phyloP scores from a whole-genome alignment of 257 asterid species.

The Ilex asprella region DNA sequence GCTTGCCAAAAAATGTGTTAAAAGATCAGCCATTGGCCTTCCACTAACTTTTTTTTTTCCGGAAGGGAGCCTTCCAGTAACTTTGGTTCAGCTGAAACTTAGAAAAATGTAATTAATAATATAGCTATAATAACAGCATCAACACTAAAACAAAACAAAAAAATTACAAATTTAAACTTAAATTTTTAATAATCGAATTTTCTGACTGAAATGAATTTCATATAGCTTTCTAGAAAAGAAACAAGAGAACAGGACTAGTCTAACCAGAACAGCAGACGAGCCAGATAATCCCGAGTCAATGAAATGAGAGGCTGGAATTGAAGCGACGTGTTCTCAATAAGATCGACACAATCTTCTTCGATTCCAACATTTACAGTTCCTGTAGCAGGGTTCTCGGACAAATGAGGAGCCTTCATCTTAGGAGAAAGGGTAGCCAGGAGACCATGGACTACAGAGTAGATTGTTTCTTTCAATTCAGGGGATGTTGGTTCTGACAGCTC shows the following conservation, averaged over 20 bases:
- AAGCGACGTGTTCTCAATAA: constrained; percentile 79
- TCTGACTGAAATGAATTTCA: too few relatives aligned
- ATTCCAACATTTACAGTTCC: constrained; percentile 39
- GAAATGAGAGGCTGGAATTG: constrained; percentile 82
- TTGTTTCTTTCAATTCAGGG: constrained; percentile 59
- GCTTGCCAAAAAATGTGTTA: too few relatives aligned
- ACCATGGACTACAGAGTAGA: constrained; percentile 88
- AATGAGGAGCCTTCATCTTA: constrained; percentile 72
- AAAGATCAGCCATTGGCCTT: too few relatives aligned
- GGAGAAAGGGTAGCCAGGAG: constrained; percentile 97
- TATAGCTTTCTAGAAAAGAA: not conserved
- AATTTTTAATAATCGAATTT: too few relatives aligned
- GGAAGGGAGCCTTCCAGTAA: too few relatives aligned
- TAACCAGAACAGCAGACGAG: constrained; percentile 84
- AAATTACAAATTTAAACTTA: too few relatives aligned
- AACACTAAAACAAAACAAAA: too few relatives aligned
- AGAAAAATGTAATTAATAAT: too few relatives aligned
- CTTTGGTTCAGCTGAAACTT: too few relatives aligned
- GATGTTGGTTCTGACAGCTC: constrained; percentile 93
- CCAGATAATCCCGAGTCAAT: constrained; percentile 83
- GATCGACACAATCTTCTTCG: constrained; percentile 67
- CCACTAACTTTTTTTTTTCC: too few relatives aligned
- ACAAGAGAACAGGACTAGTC: constrained; percentile 11
- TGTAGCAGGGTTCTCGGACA: constrained; percentile 31
- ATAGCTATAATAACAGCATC: too few relatives aligned